These are phyloP conservation scores for Aegilops tauschii DNA, from an alignment of 176 grass and related monocot genomes.

Conservation along the genomic window DNA sequence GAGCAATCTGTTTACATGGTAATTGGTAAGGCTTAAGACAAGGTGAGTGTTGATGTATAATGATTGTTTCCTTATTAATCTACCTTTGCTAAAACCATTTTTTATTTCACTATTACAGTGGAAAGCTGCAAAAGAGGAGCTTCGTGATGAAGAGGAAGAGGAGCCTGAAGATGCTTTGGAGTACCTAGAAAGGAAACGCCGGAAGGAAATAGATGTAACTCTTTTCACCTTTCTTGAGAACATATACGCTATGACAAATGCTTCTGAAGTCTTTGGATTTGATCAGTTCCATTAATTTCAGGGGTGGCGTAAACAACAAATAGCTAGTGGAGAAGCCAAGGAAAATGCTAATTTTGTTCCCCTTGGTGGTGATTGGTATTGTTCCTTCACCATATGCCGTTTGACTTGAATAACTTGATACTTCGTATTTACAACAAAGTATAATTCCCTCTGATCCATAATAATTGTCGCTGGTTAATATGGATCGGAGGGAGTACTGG, in stretches of 20 bases:
- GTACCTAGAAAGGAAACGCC: slow-evolving; percentile 75
- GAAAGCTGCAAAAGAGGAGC: slow-evolving; percentile 98
- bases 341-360: slow-evolving; percentile 95
- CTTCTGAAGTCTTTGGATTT: slow-evolving; percentile 3
- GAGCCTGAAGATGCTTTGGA: slow-evolving; percentile 84
- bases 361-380: slow-evolving; percentile 89
- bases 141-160: slow-evolving; percentile 76
- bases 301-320: slow-evolving; percentile 79
- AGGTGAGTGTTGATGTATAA: slow-evolving; percentile 30
- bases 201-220: slow-evolving; percentile 83
- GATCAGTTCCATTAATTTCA: slow-evolving; percentile 28
- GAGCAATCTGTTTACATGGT: slow-evolving; percentile 28
- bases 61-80: not conserved
- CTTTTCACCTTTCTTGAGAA: not conserved
- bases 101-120: slow-evolving; percentile 54
- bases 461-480: too few species aligned
- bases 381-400: slow-evolving; percentile 3
- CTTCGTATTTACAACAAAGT: not conserved
- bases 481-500: not conserved
- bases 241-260: not conserved
- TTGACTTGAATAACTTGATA: not conserved
- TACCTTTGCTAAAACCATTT: slow-evolving; percentile 5
- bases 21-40: slow-evolving; percentile 38
- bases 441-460: too few species aligned
- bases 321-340: slow-evolving; percentile 74